These are phyloP conservation scores for Syzygium syzygioides DNA, from an alignment of 441 rosid species.

Conservation along the genomic window DNA sequence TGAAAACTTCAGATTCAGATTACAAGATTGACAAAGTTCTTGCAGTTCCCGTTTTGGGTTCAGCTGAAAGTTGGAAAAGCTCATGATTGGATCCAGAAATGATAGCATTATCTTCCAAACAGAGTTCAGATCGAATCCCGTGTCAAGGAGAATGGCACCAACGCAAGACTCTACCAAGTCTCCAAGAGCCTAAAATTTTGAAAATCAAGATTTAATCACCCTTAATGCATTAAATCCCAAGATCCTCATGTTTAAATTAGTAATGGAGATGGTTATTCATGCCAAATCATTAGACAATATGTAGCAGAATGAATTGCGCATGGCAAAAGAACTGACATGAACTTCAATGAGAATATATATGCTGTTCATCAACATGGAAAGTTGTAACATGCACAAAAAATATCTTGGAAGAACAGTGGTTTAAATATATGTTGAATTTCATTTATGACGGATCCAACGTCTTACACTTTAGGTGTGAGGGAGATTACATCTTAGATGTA, in stretches of 20 bases:
- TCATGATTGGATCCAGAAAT: slow-evolving; percentile 51
- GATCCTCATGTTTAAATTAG: neutral
- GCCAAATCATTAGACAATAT: neutral
- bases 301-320: neutral
- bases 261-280: neutral
- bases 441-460: neutral
- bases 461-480: neutral
- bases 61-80: slow-evolving; percentile 56
- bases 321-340: neutral
- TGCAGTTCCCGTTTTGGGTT: slow-evolving; percentile 64
- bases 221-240: neutral
- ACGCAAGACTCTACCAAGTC: slow-evolving; percentile 87
- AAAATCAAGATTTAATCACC: neutral
- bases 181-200: slow-evolving; percentile 70
- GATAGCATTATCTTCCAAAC: slow-evolving; percentile 80
- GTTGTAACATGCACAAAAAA: neutral
- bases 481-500: neutral
- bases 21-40: slow-evolving; percentile 70
- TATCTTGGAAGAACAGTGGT: neutral
- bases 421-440: neutral
- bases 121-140: slow-evolving; percentile 63
- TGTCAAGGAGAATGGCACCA: slow-evolving; percentile 84
- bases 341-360: neutral
- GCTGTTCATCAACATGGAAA: neutral
- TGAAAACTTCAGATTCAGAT: slow-evolving; percentile 39